A percentile compares a stretch with the other conserved stretches of the same genome.
phyloP scores from a whole-genome alignment of 192 early-diverging fungal genomes.

The Coemansia sp. region DNA sequence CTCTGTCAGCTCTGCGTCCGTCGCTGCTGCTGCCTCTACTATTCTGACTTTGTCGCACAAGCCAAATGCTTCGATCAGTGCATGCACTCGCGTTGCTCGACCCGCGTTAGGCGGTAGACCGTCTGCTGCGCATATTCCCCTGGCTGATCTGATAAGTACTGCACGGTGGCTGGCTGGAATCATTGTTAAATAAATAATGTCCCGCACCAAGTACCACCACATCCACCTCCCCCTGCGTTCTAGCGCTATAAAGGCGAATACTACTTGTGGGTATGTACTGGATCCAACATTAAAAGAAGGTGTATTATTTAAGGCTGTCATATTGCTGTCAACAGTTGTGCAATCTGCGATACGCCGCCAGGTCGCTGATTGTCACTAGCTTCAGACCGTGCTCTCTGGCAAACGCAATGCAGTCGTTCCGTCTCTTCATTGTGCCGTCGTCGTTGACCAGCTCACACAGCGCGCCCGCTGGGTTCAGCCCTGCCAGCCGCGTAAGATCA shows the following conservation, averaged over 20 bases:
- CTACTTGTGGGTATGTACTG: background rate
- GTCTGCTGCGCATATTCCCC: conserved; percentile 44
- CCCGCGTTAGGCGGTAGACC: conserved; percentile 39
- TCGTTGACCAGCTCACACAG: conserved; percentile 94
- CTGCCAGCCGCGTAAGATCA: conserved; percentile 86
- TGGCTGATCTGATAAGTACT: conserved; percentile 35
- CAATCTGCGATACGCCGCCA: conserved; percentile 72
- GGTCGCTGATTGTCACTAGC: conserved; percentile 88
- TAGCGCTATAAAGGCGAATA: background rate
- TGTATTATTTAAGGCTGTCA: background rate
- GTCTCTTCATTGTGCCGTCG: conserved; percentile 90
- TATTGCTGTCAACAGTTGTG: conserved; percentile 18
- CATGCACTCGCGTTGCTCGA: conserved; percentile 51
- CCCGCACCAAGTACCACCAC: background rate
- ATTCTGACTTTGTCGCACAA: conserved; percentile 17
- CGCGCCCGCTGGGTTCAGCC: conserved; percentile 80
- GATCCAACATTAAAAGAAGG: background rate
- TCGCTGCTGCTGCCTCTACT: conserved; percentile 21
- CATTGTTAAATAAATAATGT: background rate
- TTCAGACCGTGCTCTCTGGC: conserved; percentile 82
- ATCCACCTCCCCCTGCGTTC: background rate
- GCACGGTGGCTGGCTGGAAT: background rate
- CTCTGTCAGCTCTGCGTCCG: conserved; percentile 19
- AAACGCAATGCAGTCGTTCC: conserved; percentile 88
- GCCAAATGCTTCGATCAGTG: conserved; percentile 42